phyloP scores from a whole-genome alignment of 148 eudicot species.

The Dysphania ambrosioides region DNA sequence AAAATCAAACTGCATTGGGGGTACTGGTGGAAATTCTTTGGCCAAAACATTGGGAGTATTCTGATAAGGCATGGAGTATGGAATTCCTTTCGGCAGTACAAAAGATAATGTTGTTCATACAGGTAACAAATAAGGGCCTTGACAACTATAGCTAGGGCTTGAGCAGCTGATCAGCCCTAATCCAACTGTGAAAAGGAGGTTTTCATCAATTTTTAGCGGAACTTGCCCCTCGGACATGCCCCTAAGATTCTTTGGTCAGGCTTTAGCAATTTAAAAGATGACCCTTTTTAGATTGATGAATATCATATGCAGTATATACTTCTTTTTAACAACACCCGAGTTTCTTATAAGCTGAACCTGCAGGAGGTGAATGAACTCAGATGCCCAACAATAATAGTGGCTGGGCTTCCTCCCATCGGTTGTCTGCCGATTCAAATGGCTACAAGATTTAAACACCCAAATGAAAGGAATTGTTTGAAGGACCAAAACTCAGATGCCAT shows the following conservation, averaged over 20 bases:
- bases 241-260: no score
- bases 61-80: conserved; percentile 66
- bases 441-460: conserved; percentile 21
- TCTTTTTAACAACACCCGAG: neutral
- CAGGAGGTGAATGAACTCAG: conserved; percentile 48
- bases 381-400: conserved; percentile 39
- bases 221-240: conserved; percentile 47
- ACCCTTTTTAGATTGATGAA: no score
- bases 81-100: conserved; percentile 60
- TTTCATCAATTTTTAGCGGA: conserved; percentile 58
- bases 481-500: conserved; percentile 40
- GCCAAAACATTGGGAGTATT: conserved; percentile 64
- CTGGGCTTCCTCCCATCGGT: conserved; percentile 60
- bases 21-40: conserved; percentile 69
- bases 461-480: conserved; percentile 32
- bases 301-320: no score
- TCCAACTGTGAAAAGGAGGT: conserved; percentile 61
- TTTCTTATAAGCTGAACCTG: conserved; percentile 11
- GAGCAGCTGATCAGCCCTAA: conserved; percentile 61
- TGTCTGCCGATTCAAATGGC: conserved; percentile 56
- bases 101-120: conserved; percentile 42
- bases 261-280: no score
- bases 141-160: conserved; percentile 64
- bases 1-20: conserved; percentile 76
- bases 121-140: conserved; percentile 64